Percentiles rank a stretch among this genome's conserved stretches.
Conservation (phyloP, 2,329 filamentous ascomycete genomes). For the Apiospora aurea region DNA sequence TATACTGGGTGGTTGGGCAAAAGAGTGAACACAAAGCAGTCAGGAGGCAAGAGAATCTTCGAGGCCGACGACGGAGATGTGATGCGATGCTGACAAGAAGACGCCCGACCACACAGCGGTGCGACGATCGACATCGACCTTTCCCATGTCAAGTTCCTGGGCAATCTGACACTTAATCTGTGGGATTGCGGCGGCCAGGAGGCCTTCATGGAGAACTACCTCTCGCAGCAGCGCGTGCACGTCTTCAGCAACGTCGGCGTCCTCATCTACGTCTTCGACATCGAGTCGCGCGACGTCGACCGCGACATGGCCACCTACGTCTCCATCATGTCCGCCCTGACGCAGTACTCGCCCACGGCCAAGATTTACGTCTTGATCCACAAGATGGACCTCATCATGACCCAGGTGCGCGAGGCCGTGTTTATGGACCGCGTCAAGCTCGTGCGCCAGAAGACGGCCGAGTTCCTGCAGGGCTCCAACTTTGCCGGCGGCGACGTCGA, state of each 20-base stretch:
- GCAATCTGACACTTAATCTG: slow-evolving; percentile 94
- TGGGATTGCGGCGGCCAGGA: slow-evolving; percentile 99
- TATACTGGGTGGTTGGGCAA: background rate
- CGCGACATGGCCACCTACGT: slow-evolving; percentile 92
- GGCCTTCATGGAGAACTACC: slow-evolving; percentile 98
- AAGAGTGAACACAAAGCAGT: background rate
- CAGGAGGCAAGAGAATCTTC: background rate
- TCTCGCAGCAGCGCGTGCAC: slow-evolving; percentile 92
- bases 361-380: slow-evolving; percentile 95
- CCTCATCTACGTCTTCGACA: slow-evolving; percentile 98
- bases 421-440: slow-evolving; percentile 84
- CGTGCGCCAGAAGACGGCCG: slow-evolving; percentile 75
- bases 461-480: slow-evolving; percentile 55
- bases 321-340: slow-evolving; percentile 85
- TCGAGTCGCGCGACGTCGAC: slow-evolving; percentile 93
- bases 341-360: slow-evolving; percentile 81
- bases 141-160: slow-evolving; percentile 98
- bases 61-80: background rate
- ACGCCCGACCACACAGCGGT: slow-evolving; percentile 56
- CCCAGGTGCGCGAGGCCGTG: slow-evolving; percentile 77
- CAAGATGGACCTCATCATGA: slow-evolving; percentile 97
- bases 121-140: slow-evolving; percentile 99
- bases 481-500: slow-evolving; percentile 58
- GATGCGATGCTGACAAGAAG: background rate
- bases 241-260: slow-evolving; percentile 97